Base-by-base conservation (phyloP, 148 eudicot genomes). In the Pouteria glomerata region DNA sequence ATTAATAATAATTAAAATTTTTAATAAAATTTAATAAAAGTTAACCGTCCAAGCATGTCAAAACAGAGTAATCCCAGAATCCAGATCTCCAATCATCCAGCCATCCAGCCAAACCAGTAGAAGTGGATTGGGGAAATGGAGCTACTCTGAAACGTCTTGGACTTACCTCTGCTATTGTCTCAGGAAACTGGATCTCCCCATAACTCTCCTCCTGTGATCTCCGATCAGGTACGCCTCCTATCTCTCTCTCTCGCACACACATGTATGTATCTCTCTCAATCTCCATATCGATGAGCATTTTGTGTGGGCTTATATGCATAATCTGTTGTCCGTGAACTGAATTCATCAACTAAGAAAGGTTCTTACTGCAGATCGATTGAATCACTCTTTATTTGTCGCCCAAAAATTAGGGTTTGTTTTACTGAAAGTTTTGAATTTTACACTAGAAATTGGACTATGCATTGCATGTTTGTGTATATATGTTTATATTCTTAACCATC, bases 151-250 rank as follows among this genome's bases (percentile, higher is more conserved):
- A 51, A 6, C 23, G 3, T 3, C 55, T 51, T 51, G 55, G 55
- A 51, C 55, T 51, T 51, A 15, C 51, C 55, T n/a, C n/a, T 14
- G 11, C 27, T 4, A 12, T 24, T 1, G 30, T 23, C 47, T 19
- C 48, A 10, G 13, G 10, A 3, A 37, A 12, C 4, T 4, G 3
- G 2, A 8, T 35, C 12, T 39, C 2, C 14, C 23, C 34, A 1
- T 18, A 1, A 66, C 34, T 57, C 65, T 56, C 41, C 69, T 21
- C n/a, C 44, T 63, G 33, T 69, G 53, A 57, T 72, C 58, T 72
- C 67, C 72, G 76, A 72, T 77, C 80, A 53, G 79, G 79, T 76
- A 12, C 55, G 31, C n/a, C n/a, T n/a, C n/a, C n/a, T n/a, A 14
- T 41, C 21, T 33, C 72, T 74, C 72, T 57, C 29, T 67, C 64